Evolutionary conservation across 2,329 filamentous ascomycete species (phyloP).

Genomic region (Aspergillus clavatus): DNA sequence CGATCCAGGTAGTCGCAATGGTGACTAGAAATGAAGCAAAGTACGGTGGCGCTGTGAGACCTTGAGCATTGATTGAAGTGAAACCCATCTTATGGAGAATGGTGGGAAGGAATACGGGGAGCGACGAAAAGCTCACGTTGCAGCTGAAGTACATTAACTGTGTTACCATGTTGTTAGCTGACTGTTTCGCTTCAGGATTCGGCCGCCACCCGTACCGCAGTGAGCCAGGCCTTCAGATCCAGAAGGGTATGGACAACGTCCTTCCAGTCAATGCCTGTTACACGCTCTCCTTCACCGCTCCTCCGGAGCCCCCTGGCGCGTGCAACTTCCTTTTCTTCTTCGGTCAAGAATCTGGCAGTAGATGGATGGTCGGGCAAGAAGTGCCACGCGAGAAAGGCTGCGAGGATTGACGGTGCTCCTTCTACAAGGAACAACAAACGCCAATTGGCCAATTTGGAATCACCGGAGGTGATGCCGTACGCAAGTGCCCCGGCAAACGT

Average conservation of each 20-base stretch:
- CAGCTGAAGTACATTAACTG: slow-evolving; percentile 55
- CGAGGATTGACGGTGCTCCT: slow-evolving; percentile 55
- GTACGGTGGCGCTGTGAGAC: slow-evolving; percentile 66
- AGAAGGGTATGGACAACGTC: slow-evolving; percentile 44
- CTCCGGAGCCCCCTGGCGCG: slow-evolving; percentile 51
- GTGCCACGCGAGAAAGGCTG: slow-evolving; percentile 53
- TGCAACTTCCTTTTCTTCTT: slow-evolving; percentile 56
- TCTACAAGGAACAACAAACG: slow-evolving; percentile 62
- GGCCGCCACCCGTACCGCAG: slow-evolving; percentile 32
- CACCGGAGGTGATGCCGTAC: slow-evolving; percentile 60
- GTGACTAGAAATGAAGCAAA: slow-evolving; percentile 62
- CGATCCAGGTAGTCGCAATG: slow-evolving; percentile 57
- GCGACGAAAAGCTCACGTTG: slow-evolving; percentile 61
- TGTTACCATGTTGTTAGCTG: slow-evolving; percentile 3
- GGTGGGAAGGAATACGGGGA: slow-evolving; percentile 61
- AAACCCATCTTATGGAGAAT: slow-evolving; percentile 65
- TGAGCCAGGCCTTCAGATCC: slow-evolving; percentile 47
- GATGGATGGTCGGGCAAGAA: slow-evolving; percentile 51
- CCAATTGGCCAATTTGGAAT: slow-evolving; percentile 57
- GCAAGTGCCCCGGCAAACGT: slow-evolving; percentile 69
- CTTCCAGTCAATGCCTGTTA: slow-evolving; percentile 42
- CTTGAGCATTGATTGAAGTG: slow-evolving; percentile 62
- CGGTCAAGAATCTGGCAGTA: slow-evolving; percentile 51
- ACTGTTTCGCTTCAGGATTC: neutral
- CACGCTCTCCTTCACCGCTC: slow-evolving; percentile 44